Evolutionary conservation across 495 filamentous ascomycete species (phyloP).

Genomic region (Penicillium cinerascens): DNA sequence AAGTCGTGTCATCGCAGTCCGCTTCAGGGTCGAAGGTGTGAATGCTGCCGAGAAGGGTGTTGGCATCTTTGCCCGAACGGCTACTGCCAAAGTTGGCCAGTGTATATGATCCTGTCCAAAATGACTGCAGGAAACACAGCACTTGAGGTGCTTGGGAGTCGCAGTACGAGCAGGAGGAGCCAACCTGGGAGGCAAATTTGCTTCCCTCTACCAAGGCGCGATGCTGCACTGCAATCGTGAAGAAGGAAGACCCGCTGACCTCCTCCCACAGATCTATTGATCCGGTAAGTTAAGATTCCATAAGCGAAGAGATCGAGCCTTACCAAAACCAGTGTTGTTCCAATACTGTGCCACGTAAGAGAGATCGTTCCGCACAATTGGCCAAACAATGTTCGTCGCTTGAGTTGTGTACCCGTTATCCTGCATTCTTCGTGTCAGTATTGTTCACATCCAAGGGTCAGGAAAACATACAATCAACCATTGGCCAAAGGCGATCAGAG

Average conservation of each 20-base stretch:
- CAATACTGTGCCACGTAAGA: slow-evolving; percentile 70
- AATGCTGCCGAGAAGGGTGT: slow-evolving; percentile 59
- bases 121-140: slow-evolving; percentile 58
- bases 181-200: slow-evolving; percentile 45
- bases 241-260: slow-evolving; percentile 60
- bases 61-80: slow-evolving; percentile 59
- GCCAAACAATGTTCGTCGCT: slow-evolving; percentile 48
- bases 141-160: slow-evolving; percentile 54
- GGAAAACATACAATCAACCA: slow-evolving; percentile 31
- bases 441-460: neutral
- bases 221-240: slow-evolving; percentile 45
- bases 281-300: neutral
- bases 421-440: slow-evolving; percentile 1
- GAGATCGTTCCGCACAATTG: slow-evolving; percentile 63
- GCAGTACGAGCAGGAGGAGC: slow-evolving; percentile 48
- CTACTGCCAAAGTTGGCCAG: slow-evolving; percentile 51
- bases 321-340: slow-evolving; percentile 58
- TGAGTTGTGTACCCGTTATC: slow-evolving; percentile 27
- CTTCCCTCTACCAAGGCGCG: slow-evolving; percentile 58
- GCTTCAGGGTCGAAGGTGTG: slow-evolving; percentile 61
- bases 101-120: slow-evolving; percentile 61
- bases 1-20: slow-evolving; percentile 46
- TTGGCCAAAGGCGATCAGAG: slow-evolving; percentile 45
- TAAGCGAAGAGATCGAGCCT: neutral
- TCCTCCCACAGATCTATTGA: slow-evolving; percentile 67